Evolutionary conservation across 2,329 filamentous ascomycete genomes (phyloP).

Genomic region (Iodosphaeria phyllophila): DNA sequence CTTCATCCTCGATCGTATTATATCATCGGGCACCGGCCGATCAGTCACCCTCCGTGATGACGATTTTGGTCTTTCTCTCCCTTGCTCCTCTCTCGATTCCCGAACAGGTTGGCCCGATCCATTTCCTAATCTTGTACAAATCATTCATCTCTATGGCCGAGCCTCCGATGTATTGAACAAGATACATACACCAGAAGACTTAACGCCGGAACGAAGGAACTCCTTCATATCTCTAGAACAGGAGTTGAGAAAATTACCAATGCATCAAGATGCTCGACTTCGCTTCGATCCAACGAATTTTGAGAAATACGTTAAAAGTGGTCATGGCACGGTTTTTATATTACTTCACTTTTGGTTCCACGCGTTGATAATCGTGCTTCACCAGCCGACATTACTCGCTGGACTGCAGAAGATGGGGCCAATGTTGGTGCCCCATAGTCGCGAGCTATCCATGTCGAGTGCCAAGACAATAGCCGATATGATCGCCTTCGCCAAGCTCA

Average conservation of each 20-base stretch:
- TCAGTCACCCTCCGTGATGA: slow-evolving; percentile 70
- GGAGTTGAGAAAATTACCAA: slow-evolving; percentile 54
- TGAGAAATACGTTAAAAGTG: slow-evolving; percentile 61
- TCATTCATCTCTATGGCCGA: slow-evolving; percentile 71
- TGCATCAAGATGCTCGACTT: slow-evolving; percentile 53
- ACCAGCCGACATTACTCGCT: slow-evolving; percentile 67
- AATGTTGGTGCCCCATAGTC: slow-evolving; percentile 61
- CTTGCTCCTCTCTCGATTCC: slow-evolving; percentile 27
- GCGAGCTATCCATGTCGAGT: slow-evolving; percentile 69
- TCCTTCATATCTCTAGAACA: slow-evolving; percentile 62
- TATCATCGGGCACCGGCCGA: slow-evolving; percentile 71
- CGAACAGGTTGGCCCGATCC: slow-evolving; percentile 54
- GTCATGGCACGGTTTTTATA: slow-evolving; percentile 75
- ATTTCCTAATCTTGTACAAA: slow-evolving; percentile 63
- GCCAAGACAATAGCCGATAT: slow-evolving; percentile 88
- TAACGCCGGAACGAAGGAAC: slow-evolving; percentile 56
- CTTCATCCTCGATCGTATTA: slow-evolving; percentile 72
- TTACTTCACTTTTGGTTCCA: slow-evolving; percentile 82
- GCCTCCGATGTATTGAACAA: slow-evolving; percentile 75
- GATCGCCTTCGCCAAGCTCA: slow-evolving; percentile 66
- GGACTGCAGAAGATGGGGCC: slow-evolving; percentile 46
- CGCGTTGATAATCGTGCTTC: slow-evolving; percentile 65
- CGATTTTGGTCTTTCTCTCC: slow-evolving; percentile 66
- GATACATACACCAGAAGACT: slow-evolving; percentile 52
- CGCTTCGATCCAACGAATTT: slow-evolving; percentile 80